phyloP scores from a whole-genome alignment of 1,284 basidiomycete species.

The Ustilago hordei region DNA sequence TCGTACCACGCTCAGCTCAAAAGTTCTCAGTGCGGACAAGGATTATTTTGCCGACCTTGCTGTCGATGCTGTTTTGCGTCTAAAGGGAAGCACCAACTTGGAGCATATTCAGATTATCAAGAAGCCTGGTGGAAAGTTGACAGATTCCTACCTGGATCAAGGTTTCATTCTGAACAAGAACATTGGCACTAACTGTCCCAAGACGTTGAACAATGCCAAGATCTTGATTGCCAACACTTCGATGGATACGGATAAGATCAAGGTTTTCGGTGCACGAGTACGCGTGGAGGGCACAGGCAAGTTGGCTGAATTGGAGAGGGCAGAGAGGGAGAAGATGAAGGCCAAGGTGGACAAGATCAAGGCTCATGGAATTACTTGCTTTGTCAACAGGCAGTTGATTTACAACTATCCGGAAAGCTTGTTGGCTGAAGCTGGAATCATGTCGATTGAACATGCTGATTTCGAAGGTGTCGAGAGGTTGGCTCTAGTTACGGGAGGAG shows the following conservation, averaged over 20 bases:
- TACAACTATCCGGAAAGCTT: constrained; percentile 99
- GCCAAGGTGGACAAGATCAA: constrained; percentile 96
- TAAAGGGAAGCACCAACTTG: constrained; percentile 95
- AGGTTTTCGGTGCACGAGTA: constrained; percentile 95
- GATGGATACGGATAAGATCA: constrained; percentile 99
- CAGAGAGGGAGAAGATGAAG: constrained; percentile 99
- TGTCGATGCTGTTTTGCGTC: constrained; percentile 92
- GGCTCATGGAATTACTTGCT: constrained; percentile 93
- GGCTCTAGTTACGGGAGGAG: constrained; percentile 95
- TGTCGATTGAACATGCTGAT: constrained; percentile 98
- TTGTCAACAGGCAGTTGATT: constrained; percentile 98
- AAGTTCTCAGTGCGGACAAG: constrained; percentile 97
- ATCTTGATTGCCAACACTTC: constrained; percentile 98
- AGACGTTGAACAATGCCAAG: constrained; percentile 92
- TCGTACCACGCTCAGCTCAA: constrained; percentile 92
- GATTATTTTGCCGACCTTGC: constrained; percentile 98
- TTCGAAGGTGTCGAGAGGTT: constrained; percentile 98
- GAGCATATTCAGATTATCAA: constrained; percentile 99
- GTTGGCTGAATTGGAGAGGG: constrained; percentile 95
- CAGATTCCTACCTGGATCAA: constrained; percentile 97
- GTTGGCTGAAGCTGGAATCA: constrained; percentile 90
- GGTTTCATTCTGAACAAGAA: constrained; percentile 98
- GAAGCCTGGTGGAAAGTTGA: constrained; percentile 97
- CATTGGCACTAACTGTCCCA: constrained; percentile 94
- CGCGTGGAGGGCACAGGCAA: constrained; percentile 96